These are phyloP conservation scores for Solanum okadae DNA, from an alignment of 257 asterid genomes.

Conservation along the genomic window DNA sequence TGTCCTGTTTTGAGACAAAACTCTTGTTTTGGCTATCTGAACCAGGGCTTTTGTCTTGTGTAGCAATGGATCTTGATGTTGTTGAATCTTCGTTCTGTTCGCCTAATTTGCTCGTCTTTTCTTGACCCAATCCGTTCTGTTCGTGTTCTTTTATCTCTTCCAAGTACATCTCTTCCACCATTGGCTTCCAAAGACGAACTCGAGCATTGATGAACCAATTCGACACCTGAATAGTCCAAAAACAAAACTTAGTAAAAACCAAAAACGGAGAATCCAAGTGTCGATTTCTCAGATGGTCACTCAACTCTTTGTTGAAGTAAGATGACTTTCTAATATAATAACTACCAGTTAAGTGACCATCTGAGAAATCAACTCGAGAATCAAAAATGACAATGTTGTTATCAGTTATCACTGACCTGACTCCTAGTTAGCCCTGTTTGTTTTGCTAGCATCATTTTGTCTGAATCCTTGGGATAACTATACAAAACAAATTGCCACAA, in stretches of 20 bases:
- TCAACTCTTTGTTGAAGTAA: neutral
- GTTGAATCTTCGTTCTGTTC: constrained; percentile 52
- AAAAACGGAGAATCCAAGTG: neutral
- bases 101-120: constrained; percentile 22
- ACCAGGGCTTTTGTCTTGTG: constrained; percentile 26
- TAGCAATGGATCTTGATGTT: constrained; percentile 33
- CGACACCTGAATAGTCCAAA: constrained; percentile 52
- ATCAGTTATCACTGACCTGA: constrained; percentile 41
- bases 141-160: constrained; percentile 87
- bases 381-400: neutral
- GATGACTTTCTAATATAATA: neutral
- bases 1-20: constrained; percentile 7
- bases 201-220: constrained; percentile 99
- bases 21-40: constrained; percentile 28
- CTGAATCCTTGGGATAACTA: constrained; percentile 98
- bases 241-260: neutral
- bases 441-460: constrained; percentile 90
- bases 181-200: constrained; percentile 97
- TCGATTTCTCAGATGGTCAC: neutral
- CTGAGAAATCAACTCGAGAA: neutral
- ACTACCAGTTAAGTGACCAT: neutral
- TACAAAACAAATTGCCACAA: neutral
- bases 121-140: constrained; percentile 50
- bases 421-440: constrained; percentile 96
- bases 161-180: constrained; percentile 97